Conservation (phyloP, 305 asterid genomes). For the Stenogyne calaminthoides region DNA sequence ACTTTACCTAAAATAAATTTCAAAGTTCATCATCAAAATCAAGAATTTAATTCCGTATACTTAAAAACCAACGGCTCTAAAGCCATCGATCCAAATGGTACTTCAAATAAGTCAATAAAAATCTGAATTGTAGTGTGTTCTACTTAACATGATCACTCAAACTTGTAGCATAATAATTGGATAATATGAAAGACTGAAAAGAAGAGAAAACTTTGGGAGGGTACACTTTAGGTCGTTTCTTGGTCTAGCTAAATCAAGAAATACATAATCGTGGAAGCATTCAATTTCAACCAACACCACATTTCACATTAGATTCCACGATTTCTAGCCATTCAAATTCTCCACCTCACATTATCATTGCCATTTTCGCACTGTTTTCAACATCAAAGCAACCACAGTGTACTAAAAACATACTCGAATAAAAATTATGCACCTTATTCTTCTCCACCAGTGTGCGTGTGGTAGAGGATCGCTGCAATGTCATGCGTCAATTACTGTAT, state of each 20-base stretch:
- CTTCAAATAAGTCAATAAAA: not conserved
- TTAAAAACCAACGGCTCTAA: not conserved
- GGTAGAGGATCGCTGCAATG: not conserved
- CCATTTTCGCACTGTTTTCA: conserved; percentile 18
- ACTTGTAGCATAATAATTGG: not conserved
- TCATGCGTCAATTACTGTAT: not conserved
- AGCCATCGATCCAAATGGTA: not conserved
- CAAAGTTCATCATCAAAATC: not conserved
- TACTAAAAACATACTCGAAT: conserved; percentile 17
- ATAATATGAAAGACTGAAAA: not conserved
- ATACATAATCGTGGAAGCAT: conserved; percentile 23
- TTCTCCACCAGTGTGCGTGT: conserved; percentile 11
- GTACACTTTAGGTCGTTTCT: not conserved
- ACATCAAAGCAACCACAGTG: conserved; percentile 14
- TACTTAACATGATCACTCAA: not conserved
- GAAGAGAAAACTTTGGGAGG: not conserved
- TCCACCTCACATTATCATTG: conserved; percentile 19
- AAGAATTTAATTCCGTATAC: not conserved
- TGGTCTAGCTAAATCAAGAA: conserved; percentile 23
- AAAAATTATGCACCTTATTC: not conserved
- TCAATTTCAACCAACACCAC: conserved; percentile 27
- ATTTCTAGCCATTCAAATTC: conserved; percentile 25
- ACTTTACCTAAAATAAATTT: not conserved
- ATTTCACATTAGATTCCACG: conserved; percentile 14
- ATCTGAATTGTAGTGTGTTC: not conserved